Base-by-base conservation (phyloP, 306 rosid genomes). In the Bauhinia variegata region DNA sequence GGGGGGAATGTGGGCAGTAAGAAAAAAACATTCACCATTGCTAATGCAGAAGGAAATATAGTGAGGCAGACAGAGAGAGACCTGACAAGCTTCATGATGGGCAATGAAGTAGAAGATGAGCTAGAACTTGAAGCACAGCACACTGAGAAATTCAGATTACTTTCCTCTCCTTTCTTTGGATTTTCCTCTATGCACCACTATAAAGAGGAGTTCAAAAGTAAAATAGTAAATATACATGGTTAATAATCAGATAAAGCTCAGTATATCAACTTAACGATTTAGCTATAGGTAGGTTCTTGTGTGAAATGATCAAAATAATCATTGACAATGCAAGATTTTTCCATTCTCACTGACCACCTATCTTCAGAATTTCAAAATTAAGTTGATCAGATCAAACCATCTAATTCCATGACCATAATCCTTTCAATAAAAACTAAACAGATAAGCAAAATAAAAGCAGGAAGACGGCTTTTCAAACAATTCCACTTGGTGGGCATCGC, bases 1-100 rank as follows among this genome's bases (percentile, higher is more conserved):
- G 50, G 28, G 28, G 28, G 28, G 28, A 1, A 23, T 1, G 28
- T 2, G 28, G 28, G 28, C 28, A 23, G 28, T 23, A 23, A 23
- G 28, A 23, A 2, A 59, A 37, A 4, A 3, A 6, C n/a, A 14
- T n/a, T 30, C 11, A 7, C 60, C 11, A 33, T 3, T n/a, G 42
- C 4, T 32, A 11, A 31, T 52, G 0, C 46, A 18, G 31, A 49
- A 8, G 7, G 19, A 4, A 2, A 4, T 31, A n/a, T 11, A 19
- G n/a, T 31, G 53, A 53, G 30, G 39, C 17, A 52, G 15, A 54
- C 6, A 42, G 7, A 11, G 28, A 53, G 2, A 56, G 31, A 85
- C 89, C 86, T 75, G 54, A 84, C 89, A 33, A 84, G 89, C 86
- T 81, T 84, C 89, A 84, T 84, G 54, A 23, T 70, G 11, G 72